phyloP scores from a whole-genome alignment of 768 basidiomycete genomes.

The Trametes villosa region DNA sequence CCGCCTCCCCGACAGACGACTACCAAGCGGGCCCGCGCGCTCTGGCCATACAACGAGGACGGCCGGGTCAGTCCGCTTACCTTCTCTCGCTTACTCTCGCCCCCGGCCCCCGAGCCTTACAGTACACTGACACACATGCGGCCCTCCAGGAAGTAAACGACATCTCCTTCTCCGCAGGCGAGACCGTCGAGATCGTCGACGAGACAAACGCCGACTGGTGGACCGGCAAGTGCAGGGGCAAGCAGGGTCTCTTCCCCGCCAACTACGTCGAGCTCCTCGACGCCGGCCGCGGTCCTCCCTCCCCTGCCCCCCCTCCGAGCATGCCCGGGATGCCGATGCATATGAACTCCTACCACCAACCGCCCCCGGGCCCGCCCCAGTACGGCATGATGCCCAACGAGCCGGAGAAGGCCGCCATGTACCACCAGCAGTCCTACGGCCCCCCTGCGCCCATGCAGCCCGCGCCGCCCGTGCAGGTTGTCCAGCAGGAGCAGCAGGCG shows the following conservation, averaged over 20 bases:
- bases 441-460: slow-evolving; percentile 31
- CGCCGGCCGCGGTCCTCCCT: slow-evolving; percentile 23
- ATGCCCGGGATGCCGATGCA: slow-evolving; percentile 14
- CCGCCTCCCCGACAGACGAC: slow-evolving; percentile 24
- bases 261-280: slow-evolving; percentile 69
- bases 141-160: slow-evolving; percentile 71
- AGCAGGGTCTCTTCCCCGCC: slow-evolving; percentile 78
- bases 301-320: slow-evolving; percentile 24
- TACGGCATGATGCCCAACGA: slow-evolving; percentile 37
- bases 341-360: slow-evolving; percentile 17
- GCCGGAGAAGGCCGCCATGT: slow-evolving; percentile 34
- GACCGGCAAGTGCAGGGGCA: slow-evolving; percentile 67
- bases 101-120: neutral
- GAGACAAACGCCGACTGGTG: slow-evolving; percentile 91
- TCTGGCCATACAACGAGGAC: slow-evolving; percentile 71
- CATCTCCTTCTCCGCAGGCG: slow-evolving; percentile 75
- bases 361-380: slow-evolving; percentile 37
- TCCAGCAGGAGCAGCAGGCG: slow-evolving; percentile 54
- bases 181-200: slow-evolving; percentile 75
- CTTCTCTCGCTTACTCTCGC: neutral
- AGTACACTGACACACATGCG: neutral
- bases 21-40: slow-evolving; percentile 50
- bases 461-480: slow-evolving; percentile 21
- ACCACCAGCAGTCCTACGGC: slow-evolving; percentile 31
- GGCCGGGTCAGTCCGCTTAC: slow-evolving; percentile 45